phyloP scores from a whole-genome alignment of 2,329 filamentous ascomycete species.

The Curvularia sp. region DNA sequence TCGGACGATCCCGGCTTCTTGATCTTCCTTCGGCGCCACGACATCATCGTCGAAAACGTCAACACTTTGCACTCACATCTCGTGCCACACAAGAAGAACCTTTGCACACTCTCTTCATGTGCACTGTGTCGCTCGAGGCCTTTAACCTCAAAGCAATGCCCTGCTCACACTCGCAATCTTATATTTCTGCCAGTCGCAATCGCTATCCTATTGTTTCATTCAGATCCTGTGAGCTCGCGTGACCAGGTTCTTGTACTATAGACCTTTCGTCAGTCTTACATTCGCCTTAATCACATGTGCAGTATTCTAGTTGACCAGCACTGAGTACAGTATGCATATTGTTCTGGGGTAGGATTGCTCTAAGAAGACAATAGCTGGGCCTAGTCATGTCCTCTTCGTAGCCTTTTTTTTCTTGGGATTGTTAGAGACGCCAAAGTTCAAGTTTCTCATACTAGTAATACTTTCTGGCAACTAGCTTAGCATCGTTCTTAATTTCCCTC shows the following conservation, averaged over 20 bases:
- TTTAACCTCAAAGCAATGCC: background rate
- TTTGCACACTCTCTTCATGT: background rate
- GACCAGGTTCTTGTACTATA: background rate
- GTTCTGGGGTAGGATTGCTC: background rate
- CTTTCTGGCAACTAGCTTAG: background rate
- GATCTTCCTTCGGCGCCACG: slow-evolving; percentile 16
- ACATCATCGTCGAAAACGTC: slow-evolving; percentile 25
- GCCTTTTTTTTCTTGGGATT: background rate
- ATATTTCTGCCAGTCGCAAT: no score
- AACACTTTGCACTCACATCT: slow-evolving; percentile 19
- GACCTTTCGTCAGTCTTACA: background rate
- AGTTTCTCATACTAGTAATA: background rate
- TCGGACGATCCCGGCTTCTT: slow-evolving; percentile 27
- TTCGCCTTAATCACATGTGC: background rate
- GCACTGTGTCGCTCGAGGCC: no score
- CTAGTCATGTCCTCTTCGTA: background rate
- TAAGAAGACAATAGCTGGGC: background rate
- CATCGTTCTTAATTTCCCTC: background rate
- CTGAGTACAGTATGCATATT: background rate
- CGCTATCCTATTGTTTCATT: background rate
- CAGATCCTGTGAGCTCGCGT: slow-evolving; percentile 11
- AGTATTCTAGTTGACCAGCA: background rate
- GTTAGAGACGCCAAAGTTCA: background rate
- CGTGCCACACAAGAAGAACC: background rate
- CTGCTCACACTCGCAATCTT: background rate